Evolutionary conservation across 345 rosid genomes (phyloP), one percentile per base, ranked within the genome.

Genomic region (Gossypium mustelinum): DNA sequence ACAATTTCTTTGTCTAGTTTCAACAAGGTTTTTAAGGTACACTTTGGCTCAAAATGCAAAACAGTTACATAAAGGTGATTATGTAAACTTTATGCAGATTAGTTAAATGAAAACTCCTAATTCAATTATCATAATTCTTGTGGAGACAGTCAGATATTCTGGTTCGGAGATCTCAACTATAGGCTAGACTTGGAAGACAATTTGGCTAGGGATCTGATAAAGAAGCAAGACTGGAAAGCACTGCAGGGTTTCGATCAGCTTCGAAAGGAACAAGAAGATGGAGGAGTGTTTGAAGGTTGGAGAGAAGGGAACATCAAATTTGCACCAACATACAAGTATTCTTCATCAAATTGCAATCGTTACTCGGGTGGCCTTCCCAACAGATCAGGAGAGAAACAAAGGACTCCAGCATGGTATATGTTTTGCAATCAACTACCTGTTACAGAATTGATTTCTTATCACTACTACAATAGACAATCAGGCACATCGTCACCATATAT

Each of bases 81-180:
- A 57, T 22, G 10, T 57, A 57, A 57, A 10, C 27, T 57, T 22
- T 57, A 57, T 57, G 61, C 61, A 57, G 10, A 57, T 57, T 57
- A 10, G 61, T 57, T 57, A 6, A 22, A 57, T 11, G 7, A 57
- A 57, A 11, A 22, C 22, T 10, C 14, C 61, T 22, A 59, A 72
- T 34, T 76, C 68, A 63, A 13, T 1, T 14, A 25, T 17, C 47
- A n/a, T 78, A 62, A 13, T 72, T 55, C n/a, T 72, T 70, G 52
- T 45, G 81, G 62, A 74, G 17, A 55, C 86, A 90, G 95, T 77
- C 86, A 76, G 67, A 88, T 90, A 77, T 90, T 90, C 81, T 90
- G 91, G 95, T 87, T 90, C 9, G 95, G 95, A 68, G 93, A 90
- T 78, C 91, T 90, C 73, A 90, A 90, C 85, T 90, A 90, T 51